phyloP scores from a whole-genome alignment of 2,329 filamentous ascomycete genomes.

The Celoporthe dispersa region DNA sequence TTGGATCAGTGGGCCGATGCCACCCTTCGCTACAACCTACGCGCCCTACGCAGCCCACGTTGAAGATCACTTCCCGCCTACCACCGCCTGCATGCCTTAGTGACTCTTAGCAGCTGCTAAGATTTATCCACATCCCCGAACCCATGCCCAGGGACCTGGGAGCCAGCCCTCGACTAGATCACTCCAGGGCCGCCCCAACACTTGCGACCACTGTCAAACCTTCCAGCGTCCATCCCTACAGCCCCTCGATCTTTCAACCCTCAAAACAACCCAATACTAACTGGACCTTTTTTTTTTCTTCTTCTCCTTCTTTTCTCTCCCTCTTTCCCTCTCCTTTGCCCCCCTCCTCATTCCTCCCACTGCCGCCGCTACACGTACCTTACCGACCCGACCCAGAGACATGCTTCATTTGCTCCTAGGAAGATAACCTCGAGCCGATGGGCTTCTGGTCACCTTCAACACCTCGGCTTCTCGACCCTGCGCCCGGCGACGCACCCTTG shows the following conservation, averaged over 20 bases:
- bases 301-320: neutral
- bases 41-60: neutral
- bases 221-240: slow-evolving; percentile 9
- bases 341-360: neutral
- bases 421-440: slow-evolving; percentile 31
- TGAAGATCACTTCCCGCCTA: neutral
- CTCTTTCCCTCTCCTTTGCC: no score
- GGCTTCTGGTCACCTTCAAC: slow-evolving; percentile 30
- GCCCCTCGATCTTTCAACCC: neutral
- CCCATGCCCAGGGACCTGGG: neutral
- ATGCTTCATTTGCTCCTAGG: slow-evolving; percentile 26
- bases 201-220: slow-evolving; percentile 4
- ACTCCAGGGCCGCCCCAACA: neutral
- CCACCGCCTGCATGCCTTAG: neutral
- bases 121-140: slow-evolving; percentile 6
- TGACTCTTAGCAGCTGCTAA: neutral
- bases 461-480: slow-evolving; percentile 1
- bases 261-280: neutral
- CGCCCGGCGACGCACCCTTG: slow-evolving; percentile 11
- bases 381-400: slow-evolving; percentile 20
- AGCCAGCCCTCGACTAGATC: neutral
- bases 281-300: neutral
- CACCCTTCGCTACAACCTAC: slow-evolving; percentile 2
- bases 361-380: neutral
- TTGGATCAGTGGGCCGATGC: slow-evolving; percentile 9